These are phyloP conservation scores for Lyophyllum semitale DNA, from an alignment of 768 basidiomycete genomes.

Conservation along the genomic window DNA sequence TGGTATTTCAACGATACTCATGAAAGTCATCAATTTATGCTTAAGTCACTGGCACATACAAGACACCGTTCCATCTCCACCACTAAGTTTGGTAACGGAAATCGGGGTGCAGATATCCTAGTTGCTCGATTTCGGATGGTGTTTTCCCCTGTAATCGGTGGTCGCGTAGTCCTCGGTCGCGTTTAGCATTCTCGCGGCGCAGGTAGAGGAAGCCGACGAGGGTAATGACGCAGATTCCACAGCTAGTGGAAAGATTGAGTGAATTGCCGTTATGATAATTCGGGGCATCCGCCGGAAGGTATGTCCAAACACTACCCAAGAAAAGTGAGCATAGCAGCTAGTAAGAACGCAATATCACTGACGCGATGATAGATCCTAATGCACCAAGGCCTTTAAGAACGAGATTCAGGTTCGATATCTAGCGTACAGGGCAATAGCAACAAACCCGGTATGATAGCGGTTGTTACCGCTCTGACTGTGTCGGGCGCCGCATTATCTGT, in stretches of 20 bases:
- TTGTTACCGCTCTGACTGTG: conserved; percentile 46
- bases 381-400: conserved; percentile 37
- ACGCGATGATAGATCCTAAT: conserved; percentile 48
- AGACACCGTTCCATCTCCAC: not conserved
- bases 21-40: too few relatives aligned
- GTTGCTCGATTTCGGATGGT: conserved; percentile 33
- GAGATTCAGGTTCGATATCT: not conserved
- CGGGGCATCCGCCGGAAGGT: conserved; percentile 45
- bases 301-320: conserved; percentile 44
- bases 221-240: conserved; percentile 31
- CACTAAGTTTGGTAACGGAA: conserved; percentile 40
- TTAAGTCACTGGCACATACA: too few relatives aligned
- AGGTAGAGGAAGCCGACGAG: conserved; percentile 36
- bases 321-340: not conserved
- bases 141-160: conserved; percentile 40
- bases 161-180: conserved; percentile 43
- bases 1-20: too few relatives aligned
- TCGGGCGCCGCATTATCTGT: conserved; percentile 52
- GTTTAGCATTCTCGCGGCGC: conserved; percentile 42
- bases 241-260: conserved; percentile 42
- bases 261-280: conserved; percentile 49
- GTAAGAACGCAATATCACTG: conserved; percentile 13
- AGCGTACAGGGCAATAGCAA: not conserved
- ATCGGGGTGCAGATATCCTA: conserved; percentile 47
- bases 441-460: conserved; percentile 43